Percentiles rank a stretch among this genome's conserved stretches.
Evolutionary conservation across 2,329 filamentous ascomycete genomes (phyloP).

Genomic region (Ascochyta viciae-villosae): DNA sequence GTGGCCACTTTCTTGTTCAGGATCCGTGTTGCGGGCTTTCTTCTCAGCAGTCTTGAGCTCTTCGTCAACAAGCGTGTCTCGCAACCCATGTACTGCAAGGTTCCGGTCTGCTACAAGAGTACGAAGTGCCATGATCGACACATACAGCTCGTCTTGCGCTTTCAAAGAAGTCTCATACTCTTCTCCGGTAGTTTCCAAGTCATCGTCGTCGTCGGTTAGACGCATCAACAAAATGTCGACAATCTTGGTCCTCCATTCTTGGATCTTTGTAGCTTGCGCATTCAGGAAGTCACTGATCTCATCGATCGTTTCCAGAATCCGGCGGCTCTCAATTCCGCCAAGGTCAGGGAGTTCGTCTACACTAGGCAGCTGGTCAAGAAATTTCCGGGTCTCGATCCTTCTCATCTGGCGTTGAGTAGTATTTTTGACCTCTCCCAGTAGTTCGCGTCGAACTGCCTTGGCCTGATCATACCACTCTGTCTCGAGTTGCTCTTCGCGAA

Average conservation of each 20-base stretch:
- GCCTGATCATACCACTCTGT: conserved; percentile 77
- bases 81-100: conserved; percentile 76
- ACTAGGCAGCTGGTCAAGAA: conserved; percentile 31
- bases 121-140: conserved; percentile 80
- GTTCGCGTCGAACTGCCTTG: conserved; percentile 77
- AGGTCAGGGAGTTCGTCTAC: conserved; percentile 64
- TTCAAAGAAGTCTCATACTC: conserved; percentile 90
- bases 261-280: conserved; percentile 72
- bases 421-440: conserved; percentile 66
- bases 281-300: conserved; percentile 72
- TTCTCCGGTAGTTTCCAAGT: conserved; percentile 78
- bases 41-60: conserved; percentile 70
- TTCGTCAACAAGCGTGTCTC: conserved; percentile 76
- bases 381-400: conserved; percentile 48
- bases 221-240: conserved; percentile 74
- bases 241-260: conserved; percentile 77
- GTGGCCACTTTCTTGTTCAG: conserved; percentile 64
- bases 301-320: conserved; percentile 71
- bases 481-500: conserved; percentile 72
- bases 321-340: conserved; percentile 75
- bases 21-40: conserved; percentile 65
- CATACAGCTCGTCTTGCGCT: conserved; percentile 86
- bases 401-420: conserved; percentile 72
- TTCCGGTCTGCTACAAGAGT: conserved; percentile 80
- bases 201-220: conserved; percentile 85